Evolutionary conservation across 2,329 filamentous ascomycete genomes (phyloP).

Genomic region (Metarhizium robertsii): DNA sequence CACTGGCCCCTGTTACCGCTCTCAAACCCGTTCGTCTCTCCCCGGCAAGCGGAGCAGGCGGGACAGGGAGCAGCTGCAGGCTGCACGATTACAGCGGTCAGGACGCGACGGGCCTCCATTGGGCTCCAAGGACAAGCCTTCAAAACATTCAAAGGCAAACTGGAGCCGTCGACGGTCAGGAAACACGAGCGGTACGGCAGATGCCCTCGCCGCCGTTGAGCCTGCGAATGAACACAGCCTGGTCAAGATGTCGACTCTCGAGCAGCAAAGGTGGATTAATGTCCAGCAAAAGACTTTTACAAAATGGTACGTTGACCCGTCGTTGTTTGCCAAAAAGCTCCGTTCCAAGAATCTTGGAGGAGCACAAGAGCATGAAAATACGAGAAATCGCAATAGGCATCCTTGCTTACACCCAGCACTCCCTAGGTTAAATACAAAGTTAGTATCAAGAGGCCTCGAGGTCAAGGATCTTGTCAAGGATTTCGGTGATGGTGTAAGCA

Average conservation of each 20-base stretch:
- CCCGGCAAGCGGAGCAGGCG: slow-evolving; percentile 18
- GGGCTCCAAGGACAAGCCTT: slow-evolving; percentile 8
- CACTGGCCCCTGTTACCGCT: slow-evolving; percentile 14
- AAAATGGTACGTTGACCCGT: slow-evolving; percentile 55
- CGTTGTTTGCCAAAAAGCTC: not conserved
- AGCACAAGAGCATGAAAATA: not conserved
- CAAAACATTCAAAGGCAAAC: slow-evolving; percentile 7
- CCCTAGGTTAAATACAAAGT: slow-evolving; percentile 85
- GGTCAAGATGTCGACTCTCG: slow-evolving; percentile 53
- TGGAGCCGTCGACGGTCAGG: slow-evolving; percentile 25
- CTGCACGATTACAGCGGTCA: slow-evolving; percentile 37
- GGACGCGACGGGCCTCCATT: slow-evolving; percentile 23
- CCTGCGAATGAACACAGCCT: slow-evolving; percentile 40
- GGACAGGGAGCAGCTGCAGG: slow-evolving; percentile 41
- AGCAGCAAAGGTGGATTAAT: slow-evolving; percentile 60
- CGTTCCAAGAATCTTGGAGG: not conserved
- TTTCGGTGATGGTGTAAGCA: slow-evolving; percentile 80
- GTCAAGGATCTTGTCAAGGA: slow-evolving; percentile 84
- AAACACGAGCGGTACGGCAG: slow-evolving; percentile 20
- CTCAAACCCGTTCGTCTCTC: slow-evolving; percentile 2
- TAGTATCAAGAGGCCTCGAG: slow-evolving; percentile 66
- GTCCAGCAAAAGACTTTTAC: slow-evolving; percentile 99
- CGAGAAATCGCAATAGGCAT: not conserved
- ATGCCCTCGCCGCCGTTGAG: slow-evolving; percentile 35
- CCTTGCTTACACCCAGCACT: not conserved